Base-by-base conservation (phyloP, 2,329 filamentous ascomycete species). In the Sporothrix luriei region DNA sequence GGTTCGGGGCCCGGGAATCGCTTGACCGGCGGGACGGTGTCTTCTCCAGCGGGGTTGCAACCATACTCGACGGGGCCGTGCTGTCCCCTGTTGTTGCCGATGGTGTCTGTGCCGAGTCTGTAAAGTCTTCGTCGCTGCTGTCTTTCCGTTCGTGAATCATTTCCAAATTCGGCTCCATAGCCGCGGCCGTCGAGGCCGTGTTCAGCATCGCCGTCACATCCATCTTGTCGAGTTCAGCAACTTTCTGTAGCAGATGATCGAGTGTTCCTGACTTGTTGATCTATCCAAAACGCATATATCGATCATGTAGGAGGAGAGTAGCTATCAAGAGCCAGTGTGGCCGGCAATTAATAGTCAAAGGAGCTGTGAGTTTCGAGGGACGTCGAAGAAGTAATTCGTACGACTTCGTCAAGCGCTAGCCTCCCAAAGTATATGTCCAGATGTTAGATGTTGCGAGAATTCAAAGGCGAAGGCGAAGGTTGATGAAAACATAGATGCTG, bases 121-220 rank as follows among this genome's bases (percentile, higher is more conserved):
- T 69, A 16, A 74, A 71, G 11, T 52, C 29, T 5, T 51, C n/a
- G n/a, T 57, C 49, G 57, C 66, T 61, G 62, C 66, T 68, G 24
- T 67, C 55, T 40, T 54, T 49, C 48, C 71, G 64, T 10, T 55
- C 55, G 33, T 69, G 68, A 4, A 29, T 40, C 26, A 48, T 16
- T 40, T 64, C 38, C 21, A 43, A 38, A 4, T 54, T 55, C 33
- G 29, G 16, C 38, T 65, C 68, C 68, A 38, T 19, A 21, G 57
- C 70, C n/a, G 70, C 71, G 29, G 71, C 73, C 69, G 77, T 76
- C 69, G 77, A 75, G 51, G 78, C 77, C 59, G 77, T 75, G 71
- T 83, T 83, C 38, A 83, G 74, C 48, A 83, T 71, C 46, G 78
- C 79, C 16, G 76, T 80, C 64, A 83, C 79, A 71, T 83, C 79